Base-by-base conservation (phyloP, 345 rosid genomes). In the Heritiera littoralis region DNA sequence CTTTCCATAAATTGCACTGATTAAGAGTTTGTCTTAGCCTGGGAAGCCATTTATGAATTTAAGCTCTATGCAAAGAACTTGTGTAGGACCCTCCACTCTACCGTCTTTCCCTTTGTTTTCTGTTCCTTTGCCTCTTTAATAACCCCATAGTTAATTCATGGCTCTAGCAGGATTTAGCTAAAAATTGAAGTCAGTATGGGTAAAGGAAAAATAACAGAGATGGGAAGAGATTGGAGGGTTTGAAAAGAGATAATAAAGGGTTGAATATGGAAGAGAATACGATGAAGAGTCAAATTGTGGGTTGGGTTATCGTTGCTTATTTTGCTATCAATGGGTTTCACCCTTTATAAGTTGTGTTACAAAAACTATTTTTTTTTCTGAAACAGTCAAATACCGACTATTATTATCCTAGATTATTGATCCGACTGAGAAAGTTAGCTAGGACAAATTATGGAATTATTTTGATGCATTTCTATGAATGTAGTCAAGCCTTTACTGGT, bases 61-160 rank as follows among this genome's bases (percentile, higher is more conserved):
- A 18, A 64, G 48, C 35, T 59, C 52, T 69, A 59, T 23, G 55
- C 12, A 59, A 58, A 6, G 67, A 14, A 74, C 13, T 41, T 74
- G 40, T 41, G 38, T 35, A 35, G 78, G 20, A 15, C 23, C 5
- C 0, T 69, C 38, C 38, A 35, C 38, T 35, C 38, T 35, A 35
- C 38, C 38, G 0, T 35, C 38, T 35, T 35, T 35, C 38, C 38
- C 38, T 35, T 35, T 35, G 38, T 35, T 52, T 38, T 52, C 12
- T 56, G 67, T 74, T 51, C 38, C 64, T 55, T 35, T 46, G 77
- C 77, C 38, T 40, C 7, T 55, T 32, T 56, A 74, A 35, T 38
- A 18, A 74, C 59, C 77, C 8, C 46, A 23, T 74, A 20, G 35
- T 20, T 56, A 35, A 6, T 18, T 38, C 35, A 74, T 35, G 63